These are phyloP conservation scores for Poronia punctata DNA, from an alignment of 495 filamentous ascomycete species.

Conservation along the genomic window DNA sequence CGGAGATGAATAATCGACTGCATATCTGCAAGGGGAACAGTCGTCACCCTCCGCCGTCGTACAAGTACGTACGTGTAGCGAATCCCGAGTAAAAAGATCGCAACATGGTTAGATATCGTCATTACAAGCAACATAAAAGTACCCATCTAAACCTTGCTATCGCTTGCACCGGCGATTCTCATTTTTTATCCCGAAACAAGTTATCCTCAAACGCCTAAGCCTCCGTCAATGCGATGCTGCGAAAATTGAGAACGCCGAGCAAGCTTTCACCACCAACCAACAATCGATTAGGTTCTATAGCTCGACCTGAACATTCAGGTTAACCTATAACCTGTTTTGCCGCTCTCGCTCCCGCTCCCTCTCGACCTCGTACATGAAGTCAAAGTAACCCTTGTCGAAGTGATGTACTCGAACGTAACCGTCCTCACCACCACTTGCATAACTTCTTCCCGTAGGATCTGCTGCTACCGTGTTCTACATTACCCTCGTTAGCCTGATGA, in stretches of 20 bases:
- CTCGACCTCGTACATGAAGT: constrained; percentile 98
- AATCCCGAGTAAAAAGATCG: too few species aligned
- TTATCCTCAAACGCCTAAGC: constrained; percentile 24
- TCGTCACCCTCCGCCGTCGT: too few species aligned
- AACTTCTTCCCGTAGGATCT: constrained; percentile 82
- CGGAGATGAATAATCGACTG: too few species aligned
- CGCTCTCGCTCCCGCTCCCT: constrained; percentile 63
- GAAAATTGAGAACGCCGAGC: constrained; percentile 19
- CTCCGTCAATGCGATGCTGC: constrained; percentile 24
- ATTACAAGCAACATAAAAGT: constrained; percentile 21
- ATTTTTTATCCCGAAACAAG: constrained; percentile 19
- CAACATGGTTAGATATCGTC: constrained; percentile 14
- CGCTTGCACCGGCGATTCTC: constrained; percentile 9
- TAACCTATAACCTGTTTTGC: constrained; percentile 24
- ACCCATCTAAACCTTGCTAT: constrained; percentile 10
- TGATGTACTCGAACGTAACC: constrained; percentile 97
- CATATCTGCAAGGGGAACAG: too few species aligned
- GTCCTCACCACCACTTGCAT: constrained; percentile 93
- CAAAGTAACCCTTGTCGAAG: constrained; percentile 97
- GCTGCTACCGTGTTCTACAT: constrained; percentile 60
- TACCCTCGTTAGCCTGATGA: constrained; percentile 7
- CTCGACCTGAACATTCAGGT: not conserved
- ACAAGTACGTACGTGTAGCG: too few species aligned
- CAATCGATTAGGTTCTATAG: constrained; percentile 3
- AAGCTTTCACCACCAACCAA: constrained; percentile 6